A percentile compares a stretch with the other conserved stretches of the same genome.
Conservation (phyloP, 73 alveolate species). For the Urostyla sp. region DNA sequence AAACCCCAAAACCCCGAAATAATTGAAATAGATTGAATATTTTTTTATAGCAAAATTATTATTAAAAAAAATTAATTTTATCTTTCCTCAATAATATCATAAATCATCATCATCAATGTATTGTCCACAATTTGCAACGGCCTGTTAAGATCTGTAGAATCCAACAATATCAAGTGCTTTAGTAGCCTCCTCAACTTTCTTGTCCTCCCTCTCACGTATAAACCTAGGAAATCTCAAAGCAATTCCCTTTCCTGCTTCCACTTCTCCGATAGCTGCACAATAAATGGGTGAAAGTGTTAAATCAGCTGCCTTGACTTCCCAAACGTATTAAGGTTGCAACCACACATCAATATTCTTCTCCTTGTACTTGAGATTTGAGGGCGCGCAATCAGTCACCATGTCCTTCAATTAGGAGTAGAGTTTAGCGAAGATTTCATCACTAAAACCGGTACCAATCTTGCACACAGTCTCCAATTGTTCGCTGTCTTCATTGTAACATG, state of each 20-base stretch:
- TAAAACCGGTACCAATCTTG: conserved; percentile 96
- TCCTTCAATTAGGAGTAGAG: conserved; percentile 77
- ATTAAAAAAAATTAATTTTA: neutral
- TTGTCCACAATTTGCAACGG: neutral
- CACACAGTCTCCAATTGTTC: conserved; percentile 96
- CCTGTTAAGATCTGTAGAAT: conserved; percentile 89
- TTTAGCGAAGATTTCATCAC: conserved; percentile 86
- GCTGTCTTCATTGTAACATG: conserved; percentile 96
- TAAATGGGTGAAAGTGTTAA: conserved; percentile 97
- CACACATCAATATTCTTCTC: conserved; percentile 94
- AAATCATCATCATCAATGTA: conserved; percentile 27
- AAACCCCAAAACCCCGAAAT: neutral
- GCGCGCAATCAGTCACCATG: conserved; percentile 71
- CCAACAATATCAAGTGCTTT: conserved; percentile 94
- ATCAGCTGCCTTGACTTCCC: conserved; percentile 99
- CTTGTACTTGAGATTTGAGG: conserved; percentile 76
- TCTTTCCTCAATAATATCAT: neutral
- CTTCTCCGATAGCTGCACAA: conserved; percentile 88
- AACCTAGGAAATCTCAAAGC: conserved; percentile 99
- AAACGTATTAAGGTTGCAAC: conserved; percentile 92
- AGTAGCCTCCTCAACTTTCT: conserved; percentile 96
- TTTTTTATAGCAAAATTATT: neutral
- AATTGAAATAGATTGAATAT: neutral
- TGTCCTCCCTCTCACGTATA: conserved; percentile 97
- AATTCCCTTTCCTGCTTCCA: conserved; percentile 95